Conservation (phyloP, 1,139 yeast genomes). For the Pichia sp. region DNA sequence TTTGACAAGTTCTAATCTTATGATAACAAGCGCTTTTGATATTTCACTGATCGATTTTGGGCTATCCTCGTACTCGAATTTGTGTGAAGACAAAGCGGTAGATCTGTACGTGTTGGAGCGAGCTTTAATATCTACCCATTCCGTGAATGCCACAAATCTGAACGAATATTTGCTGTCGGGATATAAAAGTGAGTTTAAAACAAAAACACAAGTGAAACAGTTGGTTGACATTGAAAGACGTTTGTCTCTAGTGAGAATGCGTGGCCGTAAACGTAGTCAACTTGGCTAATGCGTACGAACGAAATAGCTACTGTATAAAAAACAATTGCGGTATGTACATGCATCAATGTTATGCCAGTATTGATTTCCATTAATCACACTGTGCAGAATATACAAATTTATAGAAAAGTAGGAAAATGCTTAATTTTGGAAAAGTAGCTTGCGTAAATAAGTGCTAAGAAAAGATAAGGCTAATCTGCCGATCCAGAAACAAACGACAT, state of each 20-base stretch:
- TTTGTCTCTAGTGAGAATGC: constrained; percentile 74
- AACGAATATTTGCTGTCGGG: constrained; percentile 70
- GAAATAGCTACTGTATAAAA: no score
- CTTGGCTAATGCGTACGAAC: background rate
- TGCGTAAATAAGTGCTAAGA: no score
- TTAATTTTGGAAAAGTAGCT: no score
- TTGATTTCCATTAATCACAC: no score
- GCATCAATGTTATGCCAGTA: no score
- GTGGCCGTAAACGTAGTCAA: constrained; percentile 64
- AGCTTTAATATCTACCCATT: constrained; percentile 87
- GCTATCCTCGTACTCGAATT: constrained; percentile 62
- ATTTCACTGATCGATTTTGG: constrained; percentile 87
- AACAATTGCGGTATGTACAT: no score
- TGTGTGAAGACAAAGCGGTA: constrained; percentile 92
- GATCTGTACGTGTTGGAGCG: constrained; percentile 91
- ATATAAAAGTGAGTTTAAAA: constrained; percentile 40
- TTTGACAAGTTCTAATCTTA: constrained; percentile 81
- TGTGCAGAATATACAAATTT: no score
- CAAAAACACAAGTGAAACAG: constrained; percentile 19
- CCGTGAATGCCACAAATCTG: constrained; percentile 56
- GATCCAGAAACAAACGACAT: no score
- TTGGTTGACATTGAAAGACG: constrained; percentile 39
- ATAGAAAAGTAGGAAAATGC: no score
- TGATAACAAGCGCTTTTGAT: constrained; percentile 32
- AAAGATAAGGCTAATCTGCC: no score